Percentiles rank a stretch among this genome's conserved stretches.
Evolutionary conservation across 345 rosid species (phyloP).

Genomic region (Laguncularia racemosa): DNA sequence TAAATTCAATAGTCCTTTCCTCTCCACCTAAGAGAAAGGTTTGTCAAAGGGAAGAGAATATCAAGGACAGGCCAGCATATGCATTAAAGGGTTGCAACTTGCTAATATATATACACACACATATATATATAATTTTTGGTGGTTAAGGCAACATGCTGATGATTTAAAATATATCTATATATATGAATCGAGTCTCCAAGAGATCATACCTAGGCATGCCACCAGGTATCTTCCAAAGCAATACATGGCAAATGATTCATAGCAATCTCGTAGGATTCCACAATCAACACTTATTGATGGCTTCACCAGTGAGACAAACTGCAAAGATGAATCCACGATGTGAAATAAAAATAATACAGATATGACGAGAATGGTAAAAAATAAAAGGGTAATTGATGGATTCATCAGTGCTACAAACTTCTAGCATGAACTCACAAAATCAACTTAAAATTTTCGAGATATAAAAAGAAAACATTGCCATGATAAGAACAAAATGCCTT

Average conservation of each 20-base stretch:
- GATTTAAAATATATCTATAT: background rate
- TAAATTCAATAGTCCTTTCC: conserved; percentile 76
- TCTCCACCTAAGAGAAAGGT: conserved; percentile 65
- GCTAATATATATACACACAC: no score
- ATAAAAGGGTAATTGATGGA: background rate
- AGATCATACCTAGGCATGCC: conserved; percentile 85
- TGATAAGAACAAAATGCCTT: no score
- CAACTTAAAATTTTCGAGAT: background rate
- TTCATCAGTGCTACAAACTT: background rate
- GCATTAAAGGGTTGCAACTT: background rate
- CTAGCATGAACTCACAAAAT: background rate
- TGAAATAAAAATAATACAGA: background rate
- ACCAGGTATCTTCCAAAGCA: conserved; percentile 99
- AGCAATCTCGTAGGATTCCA: conserved; percentile 91
- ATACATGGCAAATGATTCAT: conserved; percentile 99
- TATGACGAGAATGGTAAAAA: background rate
- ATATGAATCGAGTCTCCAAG: conserved; percentile 3
- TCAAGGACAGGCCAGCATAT: background rate
- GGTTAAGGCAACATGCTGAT: background rate
- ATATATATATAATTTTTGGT: no score
- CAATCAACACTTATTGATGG: conserved; percentile 89
- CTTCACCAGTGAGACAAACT: conserved; percentile 85
- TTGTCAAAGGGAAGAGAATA: background rate
- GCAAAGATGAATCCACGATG: conserved; percentile 14
- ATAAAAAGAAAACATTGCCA: no score